phyloP scores from a whole-genome alignment of 2,329 filamentous ascomycete species.

The Colletotrichum gigasporum region DNA sequence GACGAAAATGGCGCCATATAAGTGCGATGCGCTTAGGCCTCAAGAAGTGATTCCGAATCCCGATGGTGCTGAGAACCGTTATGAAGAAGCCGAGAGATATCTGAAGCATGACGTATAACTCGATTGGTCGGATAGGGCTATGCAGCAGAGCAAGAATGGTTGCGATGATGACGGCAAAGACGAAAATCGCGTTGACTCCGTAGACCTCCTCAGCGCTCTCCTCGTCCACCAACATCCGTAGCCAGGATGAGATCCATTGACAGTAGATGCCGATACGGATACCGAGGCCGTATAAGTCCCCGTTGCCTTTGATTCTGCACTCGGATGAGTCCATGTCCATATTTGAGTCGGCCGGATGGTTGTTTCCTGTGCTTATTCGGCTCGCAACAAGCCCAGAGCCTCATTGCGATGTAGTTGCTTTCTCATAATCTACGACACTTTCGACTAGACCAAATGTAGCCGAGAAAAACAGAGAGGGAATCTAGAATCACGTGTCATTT shows the following conservation, averaged over 20 bases:
- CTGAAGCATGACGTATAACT: slow-evolving; percentile 6
- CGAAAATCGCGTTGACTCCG: slow-evolving; percentile 1
- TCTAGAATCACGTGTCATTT: too few species aligned
- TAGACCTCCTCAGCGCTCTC: neutral
- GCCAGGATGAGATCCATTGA: neutral
- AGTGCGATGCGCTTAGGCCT: neutral
- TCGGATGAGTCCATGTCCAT: neutral
- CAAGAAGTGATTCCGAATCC: neutral
- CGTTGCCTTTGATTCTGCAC: neutral
- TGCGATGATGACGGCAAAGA: slow-evolving; percentile 4
- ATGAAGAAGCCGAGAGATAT: slow-evolving; percentile 8
- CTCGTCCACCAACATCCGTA: neutral
- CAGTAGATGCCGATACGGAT: slow-evolving; percentile 8
- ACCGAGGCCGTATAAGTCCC: slow-evolving; percentile 5
- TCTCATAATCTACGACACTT: too few species aligned
- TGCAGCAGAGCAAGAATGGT: neutral
- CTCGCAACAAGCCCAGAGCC: too few species aligned
- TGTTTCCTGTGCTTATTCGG: too few species aligned
- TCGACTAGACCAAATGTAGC: too few species aligned
- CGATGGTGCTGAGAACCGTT: neutral
- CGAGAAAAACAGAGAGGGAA: too few species aligned
- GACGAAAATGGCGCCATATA: neutral
- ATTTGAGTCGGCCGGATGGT: too few species aligned
- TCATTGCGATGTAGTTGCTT: too few species aligned
- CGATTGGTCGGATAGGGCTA: neutral